Conservation (phyloP, 345 rosid genomes). For the Linum trigynum region DNA sequence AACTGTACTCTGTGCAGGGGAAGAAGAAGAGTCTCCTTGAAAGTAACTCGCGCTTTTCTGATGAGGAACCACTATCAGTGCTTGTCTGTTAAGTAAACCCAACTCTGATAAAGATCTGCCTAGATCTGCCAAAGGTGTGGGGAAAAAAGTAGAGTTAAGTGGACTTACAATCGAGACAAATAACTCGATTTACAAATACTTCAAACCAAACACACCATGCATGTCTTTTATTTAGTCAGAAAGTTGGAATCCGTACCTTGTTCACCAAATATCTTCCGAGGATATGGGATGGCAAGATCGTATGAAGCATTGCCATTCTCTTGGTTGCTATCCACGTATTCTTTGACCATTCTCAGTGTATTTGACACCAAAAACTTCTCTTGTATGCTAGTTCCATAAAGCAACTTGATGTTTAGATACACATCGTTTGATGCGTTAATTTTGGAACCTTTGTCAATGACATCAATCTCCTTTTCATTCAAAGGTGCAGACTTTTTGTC, state of each 20-base stretch:
- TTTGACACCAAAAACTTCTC: constrained; percentile 57
- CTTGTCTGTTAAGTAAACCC: constrained; percentile 70
- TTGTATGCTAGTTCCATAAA: constrained; percentile 51
- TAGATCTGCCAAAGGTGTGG: constrained; percentile 43
- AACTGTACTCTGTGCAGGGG: constrained; percentile 25
- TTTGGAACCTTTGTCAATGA: constrained; percentile 8
- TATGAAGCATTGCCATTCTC: constrained; percentile 36
- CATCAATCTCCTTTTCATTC: constrained; percentile 17
- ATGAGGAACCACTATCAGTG: constrained; percentile 65
- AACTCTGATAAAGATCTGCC: constrained; percentile 58
- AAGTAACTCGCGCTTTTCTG: constrained; percentile 28
- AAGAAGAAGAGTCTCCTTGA: constrained; percentile 27
- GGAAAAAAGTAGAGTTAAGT: neutral
- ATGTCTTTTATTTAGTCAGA: neutral
- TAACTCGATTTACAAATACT: neutral
- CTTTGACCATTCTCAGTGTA: constrained; percentile 55
- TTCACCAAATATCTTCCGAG: constrained; percentile 67
- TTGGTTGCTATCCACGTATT: constrained; percentile 57
- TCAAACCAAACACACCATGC: neutral
- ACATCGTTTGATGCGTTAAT: constrained; percentile 39
- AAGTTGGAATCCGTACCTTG: constrained; percentile 45
- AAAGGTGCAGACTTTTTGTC: constrained; percentile 18
- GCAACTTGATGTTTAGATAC: constrained; percentile 65
- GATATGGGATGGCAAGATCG: constrained; percentile 83
- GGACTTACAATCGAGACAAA: neutral